phyloP scores from a whole-genome alignment of 345 rosid genomes.

The Arabidopsis thaliana region TAIR10.1 NC_003071.7:16603001-16603500 shows the following conservation, averaged over 20 bases:
- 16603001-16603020: constrained; percentile 11
- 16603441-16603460: neutral
- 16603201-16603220: neutral
- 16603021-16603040: neutral
- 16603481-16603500: constrained; percentile 13
- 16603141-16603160: constrained; percentile 42
- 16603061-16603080: constrained; percentile 29
- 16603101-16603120: constrained; percentile 28
- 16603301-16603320: constrained; percentile 41
- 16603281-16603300: constrained; percentile 41
- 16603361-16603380: constrained; percentile 31
- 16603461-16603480: constrained; percentile 3
- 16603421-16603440: constrained; percentile 4
- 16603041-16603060: constrained; percentile 41
- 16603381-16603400: constrained; percentile 24
- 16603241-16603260: neutral
- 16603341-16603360: constrained; percentile 35
- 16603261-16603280: constrained; percentile 37
- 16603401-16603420: constrained; percentile 46
- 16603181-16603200: constrained; percentile 19
- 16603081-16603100: constrained; percentile 44
- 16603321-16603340: constrained; percentile 28
- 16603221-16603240: constrained; percentile 8
- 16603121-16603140: constrained; percentile 14
- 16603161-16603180: neutral